Conservation (phyloP, 345 rosid species). For the Streptanthus diversifolius region DNA sequence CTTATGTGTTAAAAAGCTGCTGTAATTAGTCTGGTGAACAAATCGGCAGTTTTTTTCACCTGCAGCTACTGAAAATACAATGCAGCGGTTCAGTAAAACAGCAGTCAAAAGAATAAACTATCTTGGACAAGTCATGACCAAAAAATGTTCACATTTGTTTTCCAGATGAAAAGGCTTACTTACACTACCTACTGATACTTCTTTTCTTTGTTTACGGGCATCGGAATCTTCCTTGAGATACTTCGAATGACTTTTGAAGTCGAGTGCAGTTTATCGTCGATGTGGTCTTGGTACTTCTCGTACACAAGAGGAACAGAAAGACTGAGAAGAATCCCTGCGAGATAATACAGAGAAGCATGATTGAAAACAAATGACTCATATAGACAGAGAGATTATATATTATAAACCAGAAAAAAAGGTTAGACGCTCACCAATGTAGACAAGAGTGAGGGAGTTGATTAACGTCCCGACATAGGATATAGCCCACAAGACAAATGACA, state of each 20-base stretch:
- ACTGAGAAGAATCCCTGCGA: constrained; percentile 66
- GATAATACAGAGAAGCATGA: background rate
- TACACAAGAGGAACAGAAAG: constrained; percentile 66
- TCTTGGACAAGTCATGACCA: background rate
- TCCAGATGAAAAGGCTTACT: constrained; percentile 27
- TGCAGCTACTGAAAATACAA: constrained; percentile 12
- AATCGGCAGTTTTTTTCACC: constrained; percentile 1
- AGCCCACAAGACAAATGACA: constrained; percentile 52
- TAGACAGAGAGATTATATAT: background rate
- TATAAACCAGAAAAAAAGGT: background rate
- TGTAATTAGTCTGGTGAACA: constrained; percentile 8
- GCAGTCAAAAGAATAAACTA: constrained; percentile 5
- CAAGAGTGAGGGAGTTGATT: constrained; percentile 68
- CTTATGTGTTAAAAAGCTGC: constrained; percentile 9
- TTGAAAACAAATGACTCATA: background rate
- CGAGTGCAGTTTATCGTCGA: constrained; percentile 57
- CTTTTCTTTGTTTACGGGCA: constrained; percentile 57
- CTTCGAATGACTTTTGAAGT: constrained; percentile 43
- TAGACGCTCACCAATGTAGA: constrained; percentile 64
- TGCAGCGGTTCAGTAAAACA: background rate
- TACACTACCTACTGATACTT: constrained; percentile 56
- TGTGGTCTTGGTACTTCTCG: constrained; percentile 64
- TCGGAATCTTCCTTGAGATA: constrained; percentile 48
- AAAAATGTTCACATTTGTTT: background rate
- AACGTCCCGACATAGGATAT: constrained; percentile 64